Conservation (phyloP, 2,329 filamentous ascomycete species). For the Phaeosphaeriaceae sp. region DNA sequence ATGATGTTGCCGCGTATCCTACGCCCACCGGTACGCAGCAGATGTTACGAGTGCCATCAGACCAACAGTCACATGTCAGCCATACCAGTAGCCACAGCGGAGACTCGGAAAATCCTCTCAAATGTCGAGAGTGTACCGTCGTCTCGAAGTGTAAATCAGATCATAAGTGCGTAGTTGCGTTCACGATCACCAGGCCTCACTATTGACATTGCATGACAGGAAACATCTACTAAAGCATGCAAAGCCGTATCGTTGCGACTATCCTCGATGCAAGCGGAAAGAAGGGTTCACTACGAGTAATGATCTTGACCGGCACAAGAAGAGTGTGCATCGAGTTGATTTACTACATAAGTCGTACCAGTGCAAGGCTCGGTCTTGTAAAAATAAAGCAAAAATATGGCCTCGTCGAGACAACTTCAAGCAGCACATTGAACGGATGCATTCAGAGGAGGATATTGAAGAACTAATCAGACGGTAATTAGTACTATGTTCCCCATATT, state of each 20-base stretch:
- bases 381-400: constrained; percentile 73
- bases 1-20: constrained; percentile 25
- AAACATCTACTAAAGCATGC: constrained; percentile 78
- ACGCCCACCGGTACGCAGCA: constrained; percentile 21
- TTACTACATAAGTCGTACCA: constrained; percentile 57
- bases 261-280: constrained; percentile 62
- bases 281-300: constrained; percentile 80
- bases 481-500: not conserved
- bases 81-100: constrained; percentile 35
- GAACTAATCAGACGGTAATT: constrained; percentile 58
- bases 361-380: constrained; percentile 67
- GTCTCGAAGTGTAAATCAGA: constrained; percentile 46
- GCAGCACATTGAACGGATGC: constrained; percentile 76
- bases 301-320: constrained; percentile 81
- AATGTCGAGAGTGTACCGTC: constrained; percentile 32
- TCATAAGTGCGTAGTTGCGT: constrained; percentile 39
- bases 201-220: constrained; percentile 60
- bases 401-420: constrained; percentile 87
- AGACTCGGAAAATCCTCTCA: constrained; percentile 17
- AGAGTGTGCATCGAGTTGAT: constrained; percentile 70
- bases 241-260: constrained; percentile 71
- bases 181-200: not conserved
- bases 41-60: constrained; percentile 23
- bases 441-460: constrained; percentile 58
- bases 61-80: constrained; percentile 36